Percentiles rank a stretch among this genome's conserved stretches.
phyloP scores from a whole-genome alignment of 192 early-diverging fungal species.

The Podila minutissima region DNA sequence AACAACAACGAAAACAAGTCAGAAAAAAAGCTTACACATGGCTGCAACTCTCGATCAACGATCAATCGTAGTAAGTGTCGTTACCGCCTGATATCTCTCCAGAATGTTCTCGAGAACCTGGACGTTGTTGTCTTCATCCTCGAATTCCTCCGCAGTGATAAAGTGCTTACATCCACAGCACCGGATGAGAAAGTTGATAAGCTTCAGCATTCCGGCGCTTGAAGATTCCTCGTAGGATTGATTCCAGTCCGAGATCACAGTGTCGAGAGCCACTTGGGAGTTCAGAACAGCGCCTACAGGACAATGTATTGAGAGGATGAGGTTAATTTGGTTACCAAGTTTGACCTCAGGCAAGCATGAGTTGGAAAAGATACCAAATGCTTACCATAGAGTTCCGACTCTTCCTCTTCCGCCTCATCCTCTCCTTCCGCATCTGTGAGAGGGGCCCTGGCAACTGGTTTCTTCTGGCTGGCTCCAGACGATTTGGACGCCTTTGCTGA shows the following conservation, averaged over 20 bases:
- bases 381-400: conserved; percentile 36
- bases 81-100: conserved; percentile 66
- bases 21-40: background rate
- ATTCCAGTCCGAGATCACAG: conserved; percentile 78
- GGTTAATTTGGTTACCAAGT: too few relatives aligned
- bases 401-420: conserved; percentile 7
- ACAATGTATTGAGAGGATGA: too few relatives aligned
- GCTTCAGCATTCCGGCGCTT: conserved; percentile 65
- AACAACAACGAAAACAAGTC: background rate
- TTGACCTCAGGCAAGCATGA: background rate
- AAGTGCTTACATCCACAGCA: conserved; percentile 48
- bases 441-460: background rate
- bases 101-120: conserved; percentile 69
- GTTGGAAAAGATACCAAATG: background rate
- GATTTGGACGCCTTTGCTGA: background rate
- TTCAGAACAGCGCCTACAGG: conserved; percentile 54
- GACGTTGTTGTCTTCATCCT: conserved; percentile 63
- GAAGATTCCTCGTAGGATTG: conserved; percentile 64
- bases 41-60: background rate
- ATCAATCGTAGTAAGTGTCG: too few relatives aligned
- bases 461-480: background rate
- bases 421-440: background rate
- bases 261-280: conserved; percentile 64
- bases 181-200: conserved; percentile 81
- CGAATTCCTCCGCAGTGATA: conserved; percentile 13